Conservation (phyloP, 2,329 filamentous ascomycete species). For the Chrysoporthe austroafricana region DNA sequence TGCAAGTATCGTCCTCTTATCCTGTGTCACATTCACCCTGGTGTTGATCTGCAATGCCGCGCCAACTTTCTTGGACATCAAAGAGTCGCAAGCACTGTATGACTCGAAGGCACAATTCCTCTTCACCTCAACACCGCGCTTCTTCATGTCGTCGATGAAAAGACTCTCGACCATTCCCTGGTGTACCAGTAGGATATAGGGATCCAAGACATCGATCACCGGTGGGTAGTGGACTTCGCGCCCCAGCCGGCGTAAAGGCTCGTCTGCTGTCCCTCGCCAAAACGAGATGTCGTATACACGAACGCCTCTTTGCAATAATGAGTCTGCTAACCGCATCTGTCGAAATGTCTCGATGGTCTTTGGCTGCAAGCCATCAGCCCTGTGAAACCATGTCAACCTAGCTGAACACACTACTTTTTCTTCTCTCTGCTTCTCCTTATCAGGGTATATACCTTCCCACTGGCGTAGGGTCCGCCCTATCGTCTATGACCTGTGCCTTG, state of each 20-base stretch:
- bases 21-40: conserved; percentile 55
- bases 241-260: conserved; percentile 47
- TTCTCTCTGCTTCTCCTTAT: background rate
- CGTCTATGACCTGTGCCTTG: conserved; percentile 60
- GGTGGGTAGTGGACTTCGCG: conserved; percentile 71
- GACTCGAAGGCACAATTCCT: conserved; percentile 67
- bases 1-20: conserved; percentile 52
- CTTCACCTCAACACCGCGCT: conserved; percentile 65
- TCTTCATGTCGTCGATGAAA: conserved; percentile 70
- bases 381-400: conserved; percentile 36
- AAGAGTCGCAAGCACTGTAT: conserved; percentile 44
- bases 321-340: conserved; percentile 73
- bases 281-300: conserved; percentile 76
- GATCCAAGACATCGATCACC: conserved; percentile 57
- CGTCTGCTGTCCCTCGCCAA: conserved; percentile 63
- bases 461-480: conserved; percentile 58
- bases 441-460: conserved; percentile 38
- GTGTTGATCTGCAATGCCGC: conserved; percentile 54
- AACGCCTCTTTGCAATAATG: conserved; percentile 67
- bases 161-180: conserved; percentile 77
- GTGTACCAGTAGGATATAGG: conserved; percentile 64
- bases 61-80: conserved; percentile 47
- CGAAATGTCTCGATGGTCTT: conserved; percentile 79
- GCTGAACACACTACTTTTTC: conserved; percentile 1
- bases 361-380: conserved; percentile 74